A percentile compares a stretch with the other conserved stretches of the same genome.
phyloP scores from a whole-genome alignment of 2,329 filamentous ascomycete genomes.

The Colletotrichum sp. region DNA sequence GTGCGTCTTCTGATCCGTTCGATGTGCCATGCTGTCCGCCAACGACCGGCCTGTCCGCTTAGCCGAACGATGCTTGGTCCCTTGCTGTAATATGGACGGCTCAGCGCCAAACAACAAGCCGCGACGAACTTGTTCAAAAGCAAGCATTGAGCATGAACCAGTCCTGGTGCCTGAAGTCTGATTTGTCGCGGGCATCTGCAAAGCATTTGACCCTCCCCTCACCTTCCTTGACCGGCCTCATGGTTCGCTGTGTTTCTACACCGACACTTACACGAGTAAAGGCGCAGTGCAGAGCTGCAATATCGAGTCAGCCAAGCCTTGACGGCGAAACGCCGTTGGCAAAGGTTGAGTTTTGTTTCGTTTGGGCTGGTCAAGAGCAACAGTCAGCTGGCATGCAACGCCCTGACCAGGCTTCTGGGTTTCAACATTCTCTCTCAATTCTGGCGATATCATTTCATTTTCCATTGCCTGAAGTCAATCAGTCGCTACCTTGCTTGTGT shows the following conservation, averaged over 20 bases:
- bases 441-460: neutral
- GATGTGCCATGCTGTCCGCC: neutral
- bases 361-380: neutral
- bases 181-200: neutral
- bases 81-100: neutral
- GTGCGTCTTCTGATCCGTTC: neutral
- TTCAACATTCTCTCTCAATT: neutral
- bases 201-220: neutral
- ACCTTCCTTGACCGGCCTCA: neutral
- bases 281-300: neutral
- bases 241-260: neutral
- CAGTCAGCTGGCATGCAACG: neutral
- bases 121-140: neutral
- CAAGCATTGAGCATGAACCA: neutral
- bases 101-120: neutral
- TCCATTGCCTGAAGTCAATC: neutral
- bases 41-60: neutral
- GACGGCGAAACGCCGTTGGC: neutral
- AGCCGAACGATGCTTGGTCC: neutral
- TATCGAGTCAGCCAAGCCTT: conserved; percentile 8
- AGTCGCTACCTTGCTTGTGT: neutral
- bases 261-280: conserved; percentile 12
- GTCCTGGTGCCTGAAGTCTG: neutral
- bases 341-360: neutral
- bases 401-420: too few relatives aligned